phyloP scores from a whole-genome alignment of 257 asterid genomes.

The Capsicum rhomboideum region DNA sequence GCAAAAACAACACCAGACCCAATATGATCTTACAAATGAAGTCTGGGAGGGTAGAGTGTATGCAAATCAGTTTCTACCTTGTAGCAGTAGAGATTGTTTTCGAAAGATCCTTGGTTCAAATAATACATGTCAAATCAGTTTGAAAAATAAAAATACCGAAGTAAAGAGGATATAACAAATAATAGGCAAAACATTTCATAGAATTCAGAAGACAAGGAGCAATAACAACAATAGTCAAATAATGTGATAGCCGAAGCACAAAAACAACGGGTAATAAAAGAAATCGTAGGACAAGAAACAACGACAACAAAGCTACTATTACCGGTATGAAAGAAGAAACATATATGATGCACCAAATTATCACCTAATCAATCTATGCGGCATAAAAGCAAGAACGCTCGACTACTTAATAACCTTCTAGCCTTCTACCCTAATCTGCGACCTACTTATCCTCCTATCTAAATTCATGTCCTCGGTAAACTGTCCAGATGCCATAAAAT shows the following conservation, averaged over 20 bases:
- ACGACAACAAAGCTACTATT: neutral
- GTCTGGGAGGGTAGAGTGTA: neutral
- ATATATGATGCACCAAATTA: neutral
- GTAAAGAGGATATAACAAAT: neutral
- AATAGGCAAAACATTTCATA: neutral
- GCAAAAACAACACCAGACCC: neutral
- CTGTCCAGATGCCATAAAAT: too few species aligned
- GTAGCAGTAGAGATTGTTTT: neutral
- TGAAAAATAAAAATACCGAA: neutral
- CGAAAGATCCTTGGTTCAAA: neutral
- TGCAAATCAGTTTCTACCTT: neutral
- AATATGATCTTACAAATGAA: neutral
- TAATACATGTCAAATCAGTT: neutral
- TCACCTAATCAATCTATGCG: neutral
- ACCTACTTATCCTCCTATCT: neutral
- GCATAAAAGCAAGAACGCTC: neutral
- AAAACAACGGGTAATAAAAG: neutral
- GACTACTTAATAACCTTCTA: neutral
- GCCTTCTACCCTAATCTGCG: neutral
- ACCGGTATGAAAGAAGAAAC: neutral
- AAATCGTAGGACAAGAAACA: neutral
- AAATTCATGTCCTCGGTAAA: too few species aligned
- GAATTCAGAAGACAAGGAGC: neutral
- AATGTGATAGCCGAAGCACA: neutral
- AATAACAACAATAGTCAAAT: neutral